phyloP scores from a whole-genome alignment of 768 basidiomycete species.

The Glaciozyma antarctica region DNA sequence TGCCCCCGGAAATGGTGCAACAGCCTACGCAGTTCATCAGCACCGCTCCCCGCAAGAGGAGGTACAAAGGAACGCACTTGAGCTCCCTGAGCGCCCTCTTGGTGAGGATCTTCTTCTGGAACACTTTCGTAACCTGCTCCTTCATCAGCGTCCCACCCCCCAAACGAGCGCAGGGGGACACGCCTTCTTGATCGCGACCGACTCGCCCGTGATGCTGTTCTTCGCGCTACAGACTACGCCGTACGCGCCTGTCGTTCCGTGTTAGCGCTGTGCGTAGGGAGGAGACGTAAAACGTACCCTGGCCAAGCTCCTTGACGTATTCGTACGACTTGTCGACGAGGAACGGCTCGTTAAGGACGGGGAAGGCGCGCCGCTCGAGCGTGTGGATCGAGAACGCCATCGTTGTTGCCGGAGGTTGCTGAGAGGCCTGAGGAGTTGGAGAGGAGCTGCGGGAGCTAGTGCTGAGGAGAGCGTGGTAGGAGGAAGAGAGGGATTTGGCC shows the following conservation, averaged over 20 bases:
- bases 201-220: conserved; percentile 72
- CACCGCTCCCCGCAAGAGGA: background rate
- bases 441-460: too few relatives aligned
- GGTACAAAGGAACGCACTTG: conserved; percentile 35
- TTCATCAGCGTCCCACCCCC: background rate
- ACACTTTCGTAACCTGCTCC: conserved; percentile 38
- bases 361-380: conserved; percentile 46
- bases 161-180: background rate
- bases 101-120: conserved; percentile 72
- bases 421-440: too few relatives aligned
- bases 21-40: conserved; percentile 47
- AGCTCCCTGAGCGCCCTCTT: conserved; percentile 95
- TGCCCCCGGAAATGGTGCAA: conserved; percentile 97
- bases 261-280: background rate
- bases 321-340: conserved; percentile 80
- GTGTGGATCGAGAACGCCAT: conserved; percentile 10
- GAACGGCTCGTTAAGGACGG: conserved; percentile 73
- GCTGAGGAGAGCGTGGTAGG: too few relatives aligned
- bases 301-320: conserved; percentile 62
- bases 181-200: conserved; percentile 93
- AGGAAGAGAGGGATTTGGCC: too few relatives aligned
- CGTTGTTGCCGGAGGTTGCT: background rate
- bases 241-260: conserved; percentile 11
- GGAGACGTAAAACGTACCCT: conserved; percentile 41
- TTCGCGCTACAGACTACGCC: conserved; percentile 39